Base-by-base conservation (phyloP, 2,329 filamentous ascomycete genomes). In the Claviceps citrina region DNA sequence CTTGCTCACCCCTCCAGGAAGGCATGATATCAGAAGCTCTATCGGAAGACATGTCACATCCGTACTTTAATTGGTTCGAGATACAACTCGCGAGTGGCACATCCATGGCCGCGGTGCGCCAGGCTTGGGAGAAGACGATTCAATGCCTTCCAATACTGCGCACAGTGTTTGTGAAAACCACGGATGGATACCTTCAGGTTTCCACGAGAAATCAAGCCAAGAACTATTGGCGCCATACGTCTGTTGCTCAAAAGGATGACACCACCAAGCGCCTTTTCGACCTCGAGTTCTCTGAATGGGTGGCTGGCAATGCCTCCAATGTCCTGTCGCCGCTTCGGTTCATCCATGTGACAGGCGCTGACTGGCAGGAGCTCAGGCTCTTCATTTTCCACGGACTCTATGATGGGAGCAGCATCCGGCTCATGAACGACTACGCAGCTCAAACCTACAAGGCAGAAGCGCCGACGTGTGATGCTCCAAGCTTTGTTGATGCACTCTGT, bases 1-100 rank as follows among this genome's bases (percentile, higher is more conserved):
- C 86, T 4, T 94, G 87, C 53, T 93, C 87, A 1, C 73, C 86
- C 0, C 63, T 94, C 1, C 87, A 95, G 52, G 76, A 89, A 54
- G 87, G 86, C 0, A 89, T 95, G 64, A 75, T 94, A 37, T 80
- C 81, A 5, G 71, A 77, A 36, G 78, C 77, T 19, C 54, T 81
- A 28, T 70, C 59, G 0, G 53, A 74, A 8, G 74, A 64, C 15
- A 59, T 67, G 0, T 54, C 62, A 0, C 65, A 68, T 0, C 60
- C 81, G 0, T 95, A 95, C 53, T 93, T 89, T 56, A 86, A 86
- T 42, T 66, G 68, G 0, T 93, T 95, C 51, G 60, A 59, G 0
- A 76, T 89, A 32, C 49, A 62, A 1, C 57, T 93, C 1, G 41
- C 56, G 0, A 42, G 56, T 0, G 44, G 55, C 0, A 52, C 73